Conservation (phyloP, 1,284 basidiomycete genomes). For the Tylopilus sp. region DNA sequence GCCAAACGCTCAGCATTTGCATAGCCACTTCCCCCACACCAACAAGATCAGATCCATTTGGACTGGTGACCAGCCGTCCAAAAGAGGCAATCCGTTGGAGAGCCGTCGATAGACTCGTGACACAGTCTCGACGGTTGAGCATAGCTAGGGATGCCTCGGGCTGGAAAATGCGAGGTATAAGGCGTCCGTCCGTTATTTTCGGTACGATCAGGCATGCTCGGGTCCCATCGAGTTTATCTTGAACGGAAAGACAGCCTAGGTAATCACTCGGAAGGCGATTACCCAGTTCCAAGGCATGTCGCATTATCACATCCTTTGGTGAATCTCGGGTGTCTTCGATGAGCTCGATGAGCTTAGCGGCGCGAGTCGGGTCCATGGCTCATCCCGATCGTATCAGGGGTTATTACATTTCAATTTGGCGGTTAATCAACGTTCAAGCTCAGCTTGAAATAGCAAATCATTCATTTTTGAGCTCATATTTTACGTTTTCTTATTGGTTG, state of each 20-base stretch:
- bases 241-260: not conserved
- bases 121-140: not conserved
- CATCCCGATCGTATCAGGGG: too few species aligned
- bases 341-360: not conserved
- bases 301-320: not conserved
- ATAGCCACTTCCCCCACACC: too few species aligned
- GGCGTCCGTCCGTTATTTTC: not conserved
- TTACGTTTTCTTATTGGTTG: not conserved
- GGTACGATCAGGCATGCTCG: not conserved
- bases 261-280: not conserved
- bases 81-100: too few species aligned
- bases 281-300: not conserved
- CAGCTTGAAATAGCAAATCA: not conserved
- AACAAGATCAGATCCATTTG: too few species aligned
- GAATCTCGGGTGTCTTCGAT: not conserved
- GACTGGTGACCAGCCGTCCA: too few species aligned
- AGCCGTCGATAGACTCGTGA: not conserved
- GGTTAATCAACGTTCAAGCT: not conserved
- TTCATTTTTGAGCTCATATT: not conserved
- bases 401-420: not conserved
- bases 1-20: too few species aligned
- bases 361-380: not conserved
- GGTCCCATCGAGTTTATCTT: not conserved
- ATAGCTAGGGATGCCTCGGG: not conserved
- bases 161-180: not conserved